Conservation (phyloP, 768 basidiomycete genomes). For the Phylloporus sp. region DNA sequence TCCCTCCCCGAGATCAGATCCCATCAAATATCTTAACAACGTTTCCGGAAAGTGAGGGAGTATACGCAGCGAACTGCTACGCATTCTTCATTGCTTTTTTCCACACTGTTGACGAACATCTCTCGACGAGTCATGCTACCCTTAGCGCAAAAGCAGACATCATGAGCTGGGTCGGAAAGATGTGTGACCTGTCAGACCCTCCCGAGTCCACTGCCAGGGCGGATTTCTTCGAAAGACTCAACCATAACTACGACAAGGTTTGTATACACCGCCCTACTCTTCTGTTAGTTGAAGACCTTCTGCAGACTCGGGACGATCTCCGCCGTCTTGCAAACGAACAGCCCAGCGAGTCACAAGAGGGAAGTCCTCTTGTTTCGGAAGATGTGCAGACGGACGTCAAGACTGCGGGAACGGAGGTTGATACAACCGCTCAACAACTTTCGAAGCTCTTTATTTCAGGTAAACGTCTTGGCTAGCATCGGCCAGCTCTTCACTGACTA, state of each 20-base stretch:
- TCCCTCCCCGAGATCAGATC: background rate
- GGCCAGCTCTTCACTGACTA: background rate
- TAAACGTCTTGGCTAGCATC: background rate
- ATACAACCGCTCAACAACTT: background rate
- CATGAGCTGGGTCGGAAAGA: background rate
- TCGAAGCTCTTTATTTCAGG: background rate
- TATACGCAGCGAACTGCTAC: background rate
- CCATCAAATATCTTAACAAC: background rate
- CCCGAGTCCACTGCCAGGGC: background rate
- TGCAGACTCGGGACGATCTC: background rate
- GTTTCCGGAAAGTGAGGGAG: rapidly evolving
- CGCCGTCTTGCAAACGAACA: background rate
- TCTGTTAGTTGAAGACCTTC: background rate
- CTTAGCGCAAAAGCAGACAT: background rate
- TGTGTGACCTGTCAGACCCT: background rate
- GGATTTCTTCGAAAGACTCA: background rate
- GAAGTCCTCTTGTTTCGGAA: background rate
- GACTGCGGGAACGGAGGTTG: background rate
- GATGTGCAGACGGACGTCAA: background rate
- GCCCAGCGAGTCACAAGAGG: background rate
- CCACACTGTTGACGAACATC: background rate
- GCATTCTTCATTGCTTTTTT: background rate
- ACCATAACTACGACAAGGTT: background rate
- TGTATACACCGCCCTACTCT: background rate
- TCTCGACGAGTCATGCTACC: background rate